phyloP scores from a whole-genome alignment of 768 basidiomycete genomes.

The Pleurotus citrinopileatus region DNA sequence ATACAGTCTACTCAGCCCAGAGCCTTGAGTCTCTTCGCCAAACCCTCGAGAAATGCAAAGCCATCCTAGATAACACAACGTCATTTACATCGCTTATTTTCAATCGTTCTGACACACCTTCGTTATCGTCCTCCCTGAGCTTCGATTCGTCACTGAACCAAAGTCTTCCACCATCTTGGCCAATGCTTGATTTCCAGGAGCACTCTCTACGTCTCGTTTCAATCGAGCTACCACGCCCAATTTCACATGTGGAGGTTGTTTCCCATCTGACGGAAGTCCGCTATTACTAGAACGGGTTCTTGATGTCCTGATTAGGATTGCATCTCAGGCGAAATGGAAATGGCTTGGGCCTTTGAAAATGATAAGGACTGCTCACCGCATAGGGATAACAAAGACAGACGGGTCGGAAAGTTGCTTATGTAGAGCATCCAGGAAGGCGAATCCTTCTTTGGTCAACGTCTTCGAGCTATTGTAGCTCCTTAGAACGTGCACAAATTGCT shows the following conservation, averaged over 20 bases:
- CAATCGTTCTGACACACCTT: slow-evolving; percentile 36
- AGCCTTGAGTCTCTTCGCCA: slow-evolving; percentile 50
- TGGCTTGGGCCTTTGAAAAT: too few relatives aligned
- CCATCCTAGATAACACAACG: slow-evolving; percentile 46
- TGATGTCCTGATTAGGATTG: slow-evolving; percentile 26
- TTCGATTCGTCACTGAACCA: slow-evolving; percentile 63
- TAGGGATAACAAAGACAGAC: slow-evolving; percentile 52
- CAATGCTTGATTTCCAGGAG: slow-evolving; percentile 52
- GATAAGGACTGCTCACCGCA: slow-evolving; percentile 38
- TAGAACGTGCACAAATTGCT: slow-evolving; percentile 54
- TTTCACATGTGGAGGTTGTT: slow-evolving; percentile 46
- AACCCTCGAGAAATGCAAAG: slow-evolving; percentile 61
- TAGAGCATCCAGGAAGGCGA: slow-evolving; percentile 65
- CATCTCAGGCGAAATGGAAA: background rate
- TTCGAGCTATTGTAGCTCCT: slow-evolving; percentile 65
- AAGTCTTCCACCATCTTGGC: slow-evolving; percentile 70
- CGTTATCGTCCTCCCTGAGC: slow-evolving; percentile 67
- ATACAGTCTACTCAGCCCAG: slow-evolving; percentile 27
- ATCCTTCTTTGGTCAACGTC: slow-evolving; percentile 68
- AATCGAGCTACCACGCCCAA: slow-evolving; percentile 58
- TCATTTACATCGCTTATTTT: background rate
- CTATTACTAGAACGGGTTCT: slow-evolving; percentile 35
- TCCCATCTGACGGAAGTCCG: slow-evolving; percentile 31
- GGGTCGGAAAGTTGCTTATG: slow-evolving; percentile 72
- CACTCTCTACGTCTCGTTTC: slow-evolving; percentile 48